A percentile compares a stretch with the other conserved stretches of the same genome.
Evolutionary conservation across 371 early-diverging fungal species (phyloP).

Genomic region (Chytridiales sp.): DNA sequence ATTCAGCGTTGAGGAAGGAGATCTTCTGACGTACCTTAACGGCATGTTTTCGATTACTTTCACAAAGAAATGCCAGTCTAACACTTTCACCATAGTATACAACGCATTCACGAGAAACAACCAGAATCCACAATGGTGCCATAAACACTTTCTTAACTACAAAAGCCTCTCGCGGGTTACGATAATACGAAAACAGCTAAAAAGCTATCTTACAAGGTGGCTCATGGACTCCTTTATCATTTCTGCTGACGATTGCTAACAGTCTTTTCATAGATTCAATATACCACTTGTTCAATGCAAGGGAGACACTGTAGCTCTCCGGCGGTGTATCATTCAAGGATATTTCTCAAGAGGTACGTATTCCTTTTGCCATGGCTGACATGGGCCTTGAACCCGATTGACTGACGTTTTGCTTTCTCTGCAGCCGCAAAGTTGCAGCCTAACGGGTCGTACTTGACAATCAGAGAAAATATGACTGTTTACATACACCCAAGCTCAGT

Average conservation of each 20-base stretch:
- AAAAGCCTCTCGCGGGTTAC: constrained; percentile 68
- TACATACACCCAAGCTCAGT: constrained; percentile 74
- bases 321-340: constrained; percentile 72
- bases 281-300: constrained; percentile 22
- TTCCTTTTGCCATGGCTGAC: background rate
- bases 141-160: constrained; percentile 69
- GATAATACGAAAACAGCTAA: constrained; percentile 68
- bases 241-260: background rate
- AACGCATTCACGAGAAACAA: constrained; percentile 67
- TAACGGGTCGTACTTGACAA: constrained; percentile 67
- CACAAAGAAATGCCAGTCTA: background rate
- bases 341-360: constrained; percentile 63
- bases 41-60: constrained; percentile 31
- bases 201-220: constrained; percentile 62
- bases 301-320: constrained; percentile 51
- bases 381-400: no score
- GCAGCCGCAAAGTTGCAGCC: constrained; percentile 64
- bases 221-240: constrained; percentile 9
- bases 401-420: background rate
- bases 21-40: constrained; percentile 68
- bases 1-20: constrained; percentile 75
- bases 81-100: constrained; percentile 53
- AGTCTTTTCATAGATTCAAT: constrained; percentile 16
- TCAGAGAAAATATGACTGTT: constrained; percentile 49
- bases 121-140: constrained; percentile 73